These are phyloP conservation scores for Alnus glutinosa DNA, from an alignment of 306 rosid species.

Conservation along the genomic window DNA sequence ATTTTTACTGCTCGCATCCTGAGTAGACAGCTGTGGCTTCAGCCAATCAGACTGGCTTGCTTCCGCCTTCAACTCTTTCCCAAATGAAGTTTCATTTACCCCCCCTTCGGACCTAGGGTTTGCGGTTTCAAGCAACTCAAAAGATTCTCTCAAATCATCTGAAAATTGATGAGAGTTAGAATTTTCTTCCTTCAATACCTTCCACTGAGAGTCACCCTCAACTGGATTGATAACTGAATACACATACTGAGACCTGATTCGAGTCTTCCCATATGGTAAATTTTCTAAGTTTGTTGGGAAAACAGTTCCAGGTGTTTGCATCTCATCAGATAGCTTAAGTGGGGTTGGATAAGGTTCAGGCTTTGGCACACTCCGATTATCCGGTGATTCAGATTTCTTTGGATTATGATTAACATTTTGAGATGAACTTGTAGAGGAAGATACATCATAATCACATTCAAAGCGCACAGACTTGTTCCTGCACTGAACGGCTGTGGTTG, in stretches of 20 bases:
- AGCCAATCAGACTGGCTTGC: constrained; percentile 66
- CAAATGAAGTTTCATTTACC: constrained; percentile 34
- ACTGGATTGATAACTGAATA: constrained; percentile 48
- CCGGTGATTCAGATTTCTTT: constrained; percentile 40
- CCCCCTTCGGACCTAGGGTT: constrained; percentile 43
- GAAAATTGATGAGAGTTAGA: constrained; percentile 42
- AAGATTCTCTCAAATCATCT: constrained; percentile 43
- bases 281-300: constrained; percentile 62
- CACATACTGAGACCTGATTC: constrained; percentile 73
- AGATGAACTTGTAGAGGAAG: constrained; percentile 52
- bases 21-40: constrained; percentile 50
- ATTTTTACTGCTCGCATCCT: constrained; percentile 37
- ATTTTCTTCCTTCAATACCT: constrained; percentile 49
- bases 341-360: constrained; percentile 79
- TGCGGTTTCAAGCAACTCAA: constrained; percentile 38
- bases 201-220: constrained; percentile 42
- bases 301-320: constrained; percentile 97
- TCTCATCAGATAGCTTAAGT: constrained; percentile 67
- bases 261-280: constrained; percentile 47
- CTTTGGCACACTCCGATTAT: constrained; percentile 51
- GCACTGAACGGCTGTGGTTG: constrained; percentile 45
- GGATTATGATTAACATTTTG: constrained; percentile 37
- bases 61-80: constrained; percentile 48
- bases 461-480: constrained; percentile 78
- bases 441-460: constrained; percentile 51